These are phyloP conservation scores for Leptoxyphium fumago DNA, from an alignment of 2,329 filamentous ascomycete genomes.

Conservation along the genomic window DNA sequence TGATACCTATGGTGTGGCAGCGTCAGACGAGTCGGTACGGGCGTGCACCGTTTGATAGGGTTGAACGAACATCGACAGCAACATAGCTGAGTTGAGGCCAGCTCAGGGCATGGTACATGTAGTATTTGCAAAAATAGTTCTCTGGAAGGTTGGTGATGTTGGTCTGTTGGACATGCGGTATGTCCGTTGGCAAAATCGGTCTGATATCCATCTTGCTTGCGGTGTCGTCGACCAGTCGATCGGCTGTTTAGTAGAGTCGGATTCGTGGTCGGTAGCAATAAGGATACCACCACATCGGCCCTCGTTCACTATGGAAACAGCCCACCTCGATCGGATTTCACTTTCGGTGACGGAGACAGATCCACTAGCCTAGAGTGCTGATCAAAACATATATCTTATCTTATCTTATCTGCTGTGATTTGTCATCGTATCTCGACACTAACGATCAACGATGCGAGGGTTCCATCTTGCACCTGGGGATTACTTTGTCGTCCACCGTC, in stretches of 20 bases:
- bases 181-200: constrained; percentile 65
- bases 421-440: too few species aligned
- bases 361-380: too few species aligned
- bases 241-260: too few species aligned
- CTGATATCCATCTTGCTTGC: constrained; percentile 65
- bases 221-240: too few species aligned
- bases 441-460: too few species aligned
- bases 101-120: constrained; percentile 94
- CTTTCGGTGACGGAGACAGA: too few species aligned
- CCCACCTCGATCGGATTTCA: not conserved
- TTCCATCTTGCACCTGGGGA: too few species aligned
- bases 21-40: not conserved
- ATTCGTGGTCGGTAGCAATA: too few species aligned
- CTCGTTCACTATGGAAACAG: not conserved
- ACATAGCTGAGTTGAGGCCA: constrained; percentile 98
- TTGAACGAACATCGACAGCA: constrained; percentile 56
- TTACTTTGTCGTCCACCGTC: too few species aligned
- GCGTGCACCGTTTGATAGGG: not conserved
- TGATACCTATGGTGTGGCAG: constrained; percentile 38
- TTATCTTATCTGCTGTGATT: too few species aligned
- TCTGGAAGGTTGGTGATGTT: constrained; percentile 98
- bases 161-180: constrained; percentile 87
- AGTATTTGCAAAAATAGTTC: constrained; percentile 99
- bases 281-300: too few species aligned
- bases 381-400: too few species aligned